These are phyloP conservation scores for Nemania serpens DNA, from an alignment of 2,329 filamentous ascomycete genomes.

Conservation along the genomic window DNA sequence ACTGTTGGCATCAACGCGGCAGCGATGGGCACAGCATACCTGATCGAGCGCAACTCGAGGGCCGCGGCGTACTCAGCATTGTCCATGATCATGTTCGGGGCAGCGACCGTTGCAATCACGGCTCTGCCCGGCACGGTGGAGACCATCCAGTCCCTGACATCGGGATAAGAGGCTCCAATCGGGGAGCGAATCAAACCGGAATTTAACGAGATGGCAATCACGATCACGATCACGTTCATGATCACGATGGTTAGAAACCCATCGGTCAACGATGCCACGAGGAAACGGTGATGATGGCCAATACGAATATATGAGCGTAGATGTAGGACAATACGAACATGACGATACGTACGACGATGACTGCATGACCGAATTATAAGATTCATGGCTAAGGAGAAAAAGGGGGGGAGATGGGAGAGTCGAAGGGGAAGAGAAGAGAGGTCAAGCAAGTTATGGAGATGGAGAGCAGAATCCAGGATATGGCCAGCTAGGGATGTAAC, in stretches of 20 bases:
- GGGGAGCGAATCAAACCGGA: neutral
- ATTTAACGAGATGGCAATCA: slow-evolving; percentile 3
- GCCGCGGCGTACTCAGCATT: slow-evolving; percentile 61
- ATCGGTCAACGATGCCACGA: neutral
- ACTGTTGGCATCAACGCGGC: slow-evolving; percentile 63
- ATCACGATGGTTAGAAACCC: neutral
- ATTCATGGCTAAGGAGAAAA: too few species aligned
- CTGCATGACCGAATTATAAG: neutral
- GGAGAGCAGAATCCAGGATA: too few species aligned
- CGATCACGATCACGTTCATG: neutral
- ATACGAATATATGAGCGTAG: neutral
- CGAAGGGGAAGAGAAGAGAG: neutral
- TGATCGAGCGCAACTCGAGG: slow-evolving; percentile 58
- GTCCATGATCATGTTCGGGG: slow-evolving; percentile 61
- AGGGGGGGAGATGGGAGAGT: too few species aligned
- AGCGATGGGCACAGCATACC: slow-evolving; percentile 62
- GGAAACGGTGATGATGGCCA: neutral
- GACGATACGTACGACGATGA: neutral
- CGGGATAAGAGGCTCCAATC: slow-evolving; percentile 26
- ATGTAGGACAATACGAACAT: neutral
- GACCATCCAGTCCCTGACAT: slow-evolving; percentile 44
- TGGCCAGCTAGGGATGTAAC: too few species aligned
- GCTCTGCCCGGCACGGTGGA: slow-evolving; percentile 52
- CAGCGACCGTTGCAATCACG: slow-evolving; percentile 60
- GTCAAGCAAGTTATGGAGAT: neutral